Base-by-base conservation (phyloP, 1,284 basidiomycete species). In the Exobasidium cylindrosporum region DNA sequence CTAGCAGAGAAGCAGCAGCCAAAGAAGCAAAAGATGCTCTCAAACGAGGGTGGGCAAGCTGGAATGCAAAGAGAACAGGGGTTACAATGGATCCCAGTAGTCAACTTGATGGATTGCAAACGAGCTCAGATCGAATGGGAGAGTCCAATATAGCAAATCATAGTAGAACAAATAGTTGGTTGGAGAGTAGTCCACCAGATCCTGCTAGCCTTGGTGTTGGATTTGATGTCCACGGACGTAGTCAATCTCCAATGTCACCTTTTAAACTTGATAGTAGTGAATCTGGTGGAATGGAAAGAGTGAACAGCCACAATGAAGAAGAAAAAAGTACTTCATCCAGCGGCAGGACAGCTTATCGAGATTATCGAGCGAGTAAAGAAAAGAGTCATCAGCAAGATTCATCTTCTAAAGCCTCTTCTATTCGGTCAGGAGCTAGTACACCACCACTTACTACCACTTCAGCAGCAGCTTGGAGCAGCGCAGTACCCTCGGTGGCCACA, bases 21-120 rank as follows among this genome's bases (percentile, higher is more conserved):
- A 67, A 67, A 31, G 73, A 78, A 43, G 76, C 76, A 5, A 77
- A 74, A 55, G 75, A 78, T 26, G 76, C 76, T 6, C 62, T 78
- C 55, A 74, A 73, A 59, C 54, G 70, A 21, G 72, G 76, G 7
- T 77, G 76, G 76, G 63, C 72, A 7, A 76, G 55, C 58, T 78
- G 74, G 75, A 76, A 73, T 49, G 46, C 64, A 32, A 73, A 62
- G 56, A 32, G 59, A 17, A 40, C 23, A 21, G 58, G 28, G 23
- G n/a, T n/a, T n/a, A 31, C 4, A 5, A 10, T 24, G 26, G 26
- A 26, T 23, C 17, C 29, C 17, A 17, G 54, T n/a, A 30, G 21
- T 54, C 24, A 28, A n/a, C n/a, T 57, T 4, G 24, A 31, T 32
- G 32, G 11, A 24, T 23, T 49, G 17, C 32, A 24, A 23, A 35